Evolutionary conservation across 192 early-diverging fungal species (phyloP), one percentile per base, ranked within the genome.

Genomic region (Coemansia sp.): DNA sequence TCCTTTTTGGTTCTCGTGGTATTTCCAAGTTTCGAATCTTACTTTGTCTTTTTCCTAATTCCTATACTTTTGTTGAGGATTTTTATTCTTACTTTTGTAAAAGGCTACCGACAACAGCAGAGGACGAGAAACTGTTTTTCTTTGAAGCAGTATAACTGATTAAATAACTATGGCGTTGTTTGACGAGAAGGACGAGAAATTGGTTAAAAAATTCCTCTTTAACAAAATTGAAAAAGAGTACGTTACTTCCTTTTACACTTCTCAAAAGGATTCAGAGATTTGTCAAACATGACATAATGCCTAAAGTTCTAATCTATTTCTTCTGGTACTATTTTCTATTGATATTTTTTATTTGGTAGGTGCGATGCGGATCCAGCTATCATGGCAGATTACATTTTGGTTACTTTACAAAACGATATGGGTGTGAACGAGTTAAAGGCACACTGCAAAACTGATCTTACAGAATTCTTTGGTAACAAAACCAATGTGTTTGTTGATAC

Each of bases 311-410:
- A n/a, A n/a, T n/a, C n/a, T n/a, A n/a, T n/a, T 46, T 17, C 17
- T 17, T 17, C 9, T 14, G 14, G 17, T 17, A 46, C 11, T 17
- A 60, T 24, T 50, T 6, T 19, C 36, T 10, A 64, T 8, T 2
- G 14, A 5, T 54, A 6, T 31, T 54, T n/a, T 63, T 31, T 57
- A 22, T 6, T 22, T 3, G 55, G 50, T 74, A 75, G 73, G 32
- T 74, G 65, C 29, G 77, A 74, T 61, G 72, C 72, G 10, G 77
- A 80, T 52, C 77, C 77, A 0, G 67, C 50, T 0, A 80, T 71
- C n/a, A 74, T 80, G 77, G 63, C 77, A 4, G 77, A 80, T 68
- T 80, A 80, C 42, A 68, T 80, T 23, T 36, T 80, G 29, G 69
- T 80, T 0, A 80, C 77, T 6, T 59, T 80, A 57, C 71, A 74